phyloP scores from a whole-genome alignment of 805 yeast species.

The Kurtzmaniella fragi region DNA sequence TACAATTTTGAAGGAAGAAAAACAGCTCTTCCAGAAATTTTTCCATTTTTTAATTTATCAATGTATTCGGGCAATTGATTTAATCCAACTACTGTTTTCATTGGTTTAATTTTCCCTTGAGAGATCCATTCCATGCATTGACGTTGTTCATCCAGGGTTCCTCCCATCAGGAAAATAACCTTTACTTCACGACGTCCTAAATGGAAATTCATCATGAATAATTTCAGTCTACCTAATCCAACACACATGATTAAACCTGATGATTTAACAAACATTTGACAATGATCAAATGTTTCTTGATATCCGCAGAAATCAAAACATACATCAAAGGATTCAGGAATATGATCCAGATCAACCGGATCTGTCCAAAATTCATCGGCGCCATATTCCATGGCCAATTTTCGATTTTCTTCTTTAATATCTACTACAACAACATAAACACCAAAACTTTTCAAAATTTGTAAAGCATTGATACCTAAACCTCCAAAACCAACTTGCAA shows the following conservation, averaged over 20 bases:
- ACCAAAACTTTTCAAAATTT: slow-evolving; percentile 28
- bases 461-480: slow-evolving; percentile 39
- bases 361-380: slow-evolving; percentile 39
- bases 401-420: slow-evolving; percentile 19
- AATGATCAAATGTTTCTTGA: slow-evolving; percentile 22
- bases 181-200: slow-evolving; percentile 39
- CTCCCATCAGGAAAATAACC: slow-evolving; percentile 39
- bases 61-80: slow-evolving; percentile 31
- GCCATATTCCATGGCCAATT: slow-evolving; percentile 28
- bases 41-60: slow-evolving; percentile 30
- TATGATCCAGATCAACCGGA: slow-evolving; percentile 18
- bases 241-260: slow-evolving; percentile 38
- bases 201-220: slow-evolving; percentile 26
- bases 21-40: slow-evolving; percentile 40
- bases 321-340: slow-evolving; percentile 31
- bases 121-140: slow-evolving; percentile 40
- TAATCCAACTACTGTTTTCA: slow-evolving; percentile 23
- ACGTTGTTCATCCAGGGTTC: slow-evolving; percentile 37
- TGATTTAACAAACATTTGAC: slow-evolving; percentile 24
- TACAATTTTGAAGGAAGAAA: slow-evolving; percentile 18
- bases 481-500: slow-evolving; percentile 40
- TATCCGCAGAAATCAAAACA: slow-evolving; percentile 36
- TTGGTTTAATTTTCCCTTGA: slow-evolving; percentile 35
- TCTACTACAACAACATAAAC: slow-evolving; percentile 31
- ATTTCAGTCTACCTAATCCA: slow-evolving; percentile 35